Evolutionary conservation across 805 yeast species (phyloP).

Genomic region (Ogataea ramenticola): DNA sequence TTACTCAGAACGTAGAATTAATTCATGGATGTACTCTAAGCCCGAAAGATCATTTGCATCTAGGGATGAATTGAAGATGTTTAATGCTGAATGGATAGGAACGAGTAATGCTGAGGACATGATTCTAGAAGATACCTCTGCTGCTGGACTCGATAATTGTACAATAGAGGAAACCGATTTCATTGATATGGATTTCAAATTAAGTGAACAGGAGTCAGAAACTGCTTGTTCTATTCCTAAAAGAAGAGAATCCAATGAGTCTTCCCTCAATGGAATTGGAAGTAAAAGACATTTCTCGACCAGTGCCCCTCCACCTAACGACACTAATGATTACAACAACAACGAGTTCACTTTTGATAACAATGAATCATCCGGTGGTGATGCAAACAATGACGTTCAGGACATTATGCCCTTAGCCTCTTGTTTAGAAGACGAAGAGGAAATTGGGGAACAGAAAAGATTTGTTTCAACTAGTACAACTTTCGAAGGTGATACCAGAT

Average conservation of each 20-base stretch:
- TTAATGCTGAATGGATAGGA: constrained; percentile 2
- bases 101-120: neutral
- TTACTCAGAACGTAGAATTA: constrained; percentile 9
- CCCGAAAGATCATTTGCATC: constrained; percentile 15
- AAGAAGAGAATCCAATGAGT: too few relatives aligned
- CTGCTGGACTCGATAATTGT: neutral
- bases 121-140: neutral
- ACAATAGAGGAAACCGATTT: neutral
- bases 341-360: neutral
- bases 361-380: neutral
- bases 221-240: too few relatives aligned
- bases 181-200: neutral
- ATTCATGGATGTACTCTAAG: constrained; percentile 4
- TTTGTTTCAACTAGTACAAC: neutral
- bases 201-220: neutral
- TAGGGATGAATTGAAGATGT: constrained; percentile 16
- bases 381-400: neutral
- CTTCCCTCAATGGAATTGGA: too few relatives aligned
- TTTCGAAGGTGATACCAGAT: neutral
- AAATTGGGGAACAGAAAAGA: neutral
- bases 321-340: neutral
- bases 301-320: too few relatives aligned
- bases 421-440: neutral
- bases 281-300: too few relatives aligned
- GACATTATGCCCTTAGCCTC: too few relatives aligned